A percentile compares a stretch with the other conserved stretches of the same genome.
Evolutionary conservation across 768 basidiomycete genomes (phyloP).

Genomic region (Termitomyces heimii): DNA sequence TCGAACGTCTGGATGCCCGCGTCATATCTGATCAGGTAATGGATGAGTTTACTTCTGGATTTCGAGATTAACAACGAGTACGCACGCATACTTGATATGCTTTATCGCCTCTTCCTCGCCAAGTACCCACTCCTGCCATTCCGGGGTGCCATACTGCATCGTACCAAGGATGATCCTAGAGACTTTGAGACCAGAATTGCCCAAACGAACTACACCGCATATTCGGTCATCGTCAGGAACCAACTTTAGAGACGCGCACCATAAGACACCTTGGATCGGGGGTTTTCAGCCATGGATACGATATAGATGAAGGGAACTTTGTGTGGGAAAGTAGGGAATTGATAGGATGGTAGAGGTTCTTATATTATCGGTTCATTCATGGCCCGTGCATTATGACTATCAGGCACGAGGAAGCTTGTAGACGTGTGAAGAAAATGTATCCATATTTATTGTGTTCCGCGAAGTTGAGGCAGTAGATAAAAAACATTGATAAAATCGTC

Average conservation of each 20-base stretch:
- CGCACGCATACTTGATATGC: constrained; percentile 46
- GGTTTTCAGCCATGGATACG: neutral
- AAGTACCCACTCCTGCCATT: constrained; percentile 46
- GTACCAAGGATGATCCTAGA: constrained; percentile 62
- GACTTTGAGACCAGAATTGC: constrained; percentile 54
- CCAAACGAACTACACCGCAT: constrained; percentile 33
- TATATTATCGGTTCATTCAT: neutral
- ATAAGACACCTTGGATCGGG: neutral
- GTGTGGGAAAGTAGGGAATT: neutral
- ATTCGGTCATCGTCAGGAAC: no score
- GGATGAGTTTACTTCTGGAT: neutral
- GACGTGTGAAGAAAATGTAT: no score
- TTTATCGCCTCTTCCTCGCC: constrained; percentile 43
- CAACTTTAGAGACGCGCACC: neutral
- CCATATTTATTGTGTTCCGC: no score
- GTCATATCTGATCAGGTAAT: constrained; percentile 36
- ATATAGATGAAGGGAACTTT: neutral
- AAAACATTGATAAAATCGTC: neutral
- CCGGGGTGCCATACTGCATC: constrained; percentile 51
- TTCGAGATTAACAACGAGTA: neutral
- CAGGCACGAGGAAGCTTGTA: no score
- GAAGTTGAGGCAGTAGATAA: no score
- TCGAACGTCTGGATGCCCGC: constrained; percentile 63
- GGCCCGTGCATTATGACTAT: no score
- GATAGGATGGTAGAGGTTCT: neutral